Evolutionary conservation across 1,284 basidiomycete genomes (phyloP).

Genomic region (Cutaneotrichosporon cavernicola): DNA sequence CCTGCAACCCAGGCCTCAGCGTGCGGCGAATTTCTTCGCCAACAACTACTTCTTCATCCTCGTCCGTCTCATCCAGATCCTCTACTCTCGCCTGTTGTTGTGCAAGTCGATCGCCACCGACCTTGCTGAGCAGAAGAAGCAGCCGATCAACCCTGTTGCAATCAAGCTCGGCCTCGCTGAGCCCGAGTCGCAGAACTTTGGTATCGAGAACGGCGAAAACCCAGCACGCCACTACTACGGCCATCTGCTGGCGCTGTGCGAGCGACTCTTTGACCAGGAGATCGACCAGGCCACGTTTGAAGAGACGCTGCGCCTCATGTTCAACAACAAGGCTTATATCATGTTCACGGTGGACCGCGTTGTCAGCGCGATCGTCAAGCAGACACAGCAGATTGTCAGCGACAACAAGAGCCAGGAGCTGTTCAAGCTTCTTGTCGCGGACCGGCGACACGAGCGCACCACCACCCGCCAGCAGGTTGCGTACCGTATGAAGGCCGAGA

Average conservation of each 20-base stretch:
- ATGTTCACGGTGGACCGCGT: slow-evolving; percentile 93
- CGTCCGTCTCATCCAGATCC: slow-evolving; percentile 76
- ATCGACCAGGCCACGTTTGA: slow-evolving; percentile 87
- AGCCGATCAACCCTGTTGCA: slow-evolving; percentile 59
- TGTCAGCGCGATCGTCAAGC: slow-evolving; percentile 81
- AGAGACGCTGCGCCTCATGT: slow-evolving; percentile 94
- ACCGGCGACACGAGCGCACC: slow-evolving; percentile 60
- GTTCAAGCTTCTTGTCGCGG: slow-evolving; percentile 73
- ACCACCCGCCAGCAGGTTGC: slow-evolving; percentile 83
- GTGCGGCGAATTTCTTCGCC: slow-evolving; percentile 69
- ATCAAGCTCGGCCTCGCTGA: slow-evolving; percentile 65
- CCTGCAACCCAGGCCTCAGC: slow-evolving; percentile 26
- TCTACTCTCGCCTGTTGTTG: slow-evolving; percentile 77
- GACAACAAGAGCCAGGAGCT: slow-evolving; percentile 84
- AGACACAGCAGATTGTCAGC: slow-evolving; percentile 72
- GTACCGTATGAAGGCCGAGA: slow-evolving; percentile 77
- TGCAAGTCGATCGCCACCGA: slow-evolving; percentile 72
- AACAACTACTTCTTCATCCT: slow-evolving; percentile 92
- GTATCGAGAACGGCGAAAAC: slow-evolving; percentile 54
- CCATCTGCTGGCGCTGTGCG: slow-evolving; percentile 86
- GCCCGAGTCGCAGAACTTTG: slow-evolving; percentile 53
- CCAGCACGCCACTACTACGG: slow-evolving; percentile 71
- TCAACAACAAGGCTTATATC: slow-evolving; percentile 89
- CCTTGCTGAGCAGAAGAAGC: slow-evolving; percentile 47
- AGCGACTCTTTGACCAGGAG: slow-evolving; percentile 89